A percentile compares a stretch with the other conserved stretches of the same genome.
Conservation (phyloP, 805 yeast species). For the Lipomyces lipofer region DNA sequence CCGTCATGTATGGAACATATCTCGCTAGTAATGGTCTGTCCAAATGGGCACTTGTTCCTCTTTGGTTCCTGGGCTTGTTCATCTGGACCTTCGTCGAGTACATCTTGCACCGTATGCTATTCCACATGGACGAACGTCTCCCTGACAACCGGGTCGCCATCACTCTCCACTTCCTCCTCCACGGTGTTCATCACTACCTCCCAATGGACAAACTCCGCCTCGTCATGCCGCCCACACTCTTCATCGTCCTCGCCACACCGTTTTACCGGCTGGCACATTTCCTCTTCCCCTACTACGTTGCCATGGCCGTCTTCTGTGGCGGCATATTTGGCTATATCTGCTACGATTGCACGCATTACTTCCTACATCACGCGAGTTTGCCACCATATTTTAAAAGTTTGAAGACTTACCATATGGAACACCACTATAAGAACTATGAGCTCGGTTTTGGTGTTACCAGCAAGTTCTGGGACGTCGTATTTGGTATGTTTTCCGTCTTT, state of each 20-base stretch:
- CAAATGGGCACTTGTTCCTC: conserved; percentile 48
- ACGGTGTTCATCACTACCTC: conserved; percentile 94
- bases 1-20: conserved; percentile 61
- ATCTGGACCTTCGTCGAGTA: conserved; percentile 95
- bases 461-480: conserved; percentile 89
- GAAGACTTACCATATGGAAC: conserved; percentile 92
- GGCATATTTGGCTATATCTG: conserved; percentile 90
- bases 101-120: conserved; percentile 80
- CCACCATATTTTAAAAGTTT: conserved; percentile 75
- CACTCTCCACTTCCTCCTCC: conserved; percentile 83
- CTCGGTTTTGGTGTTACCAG: conserved; percentile 96
- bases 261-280: conserved; percentile 75
- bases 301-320: conserved; percentile 93
- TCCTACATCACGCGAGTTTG: conserved; percentile 80
- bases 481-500: conserved; percentile 49
- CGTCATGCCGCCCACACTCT: conserved; percentile 94
- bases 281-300: conserved; percentile 76
- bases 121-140: conserved; percentile 84
- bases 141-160: conserved; percentile 78
- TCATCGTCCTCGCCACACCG: conserved; percentile 71
- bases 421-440: conserved; percentile 96
- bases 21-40: conserved; percentile 58
- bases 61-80: conserved; percentile 78
- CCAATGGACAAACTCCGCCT: conserved; percentile 95
- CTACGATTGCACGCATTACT: conserved; percentile 93